Conservation (phyloP, 306 rosid species). For the Senna tora region DNA sequence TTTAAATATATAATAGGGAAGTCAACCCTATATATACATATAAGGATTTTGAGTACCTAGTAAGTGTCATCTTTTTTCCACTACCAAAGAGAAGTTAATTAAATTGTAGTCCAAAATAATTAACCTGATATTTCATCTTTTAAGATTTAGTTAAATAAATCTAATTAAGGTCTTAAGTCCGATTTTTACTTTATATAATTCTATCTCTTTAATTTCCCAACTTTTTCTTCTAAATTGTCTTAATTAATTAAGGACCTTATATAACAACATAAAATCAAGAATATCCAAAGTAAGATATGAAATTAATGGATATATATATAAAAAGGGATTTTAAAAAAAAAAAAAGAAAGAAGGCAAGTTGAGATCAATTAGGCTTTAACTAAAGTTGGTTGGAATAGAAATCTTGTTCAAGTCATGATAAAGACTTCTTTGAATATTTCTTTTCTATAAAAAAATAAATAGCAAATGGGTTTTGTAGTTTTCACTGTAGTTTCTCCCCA, state of each 20-base stretch:
- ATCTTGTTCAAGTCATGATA: neutral
- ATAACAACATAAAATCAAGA: neutral
- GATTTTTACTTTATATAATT: too few relatives aligned
- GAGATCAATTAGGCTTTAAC: neutral
- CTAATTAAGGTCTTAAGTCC: too few relatives aligned
- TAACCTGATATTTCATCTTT: too few relatives aligned
- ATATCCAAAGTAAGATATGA: neutral
- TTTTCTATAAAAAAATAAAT: neutral
- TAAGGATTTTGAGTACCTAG: neutral
- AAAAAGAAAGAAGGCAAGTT: neutral
- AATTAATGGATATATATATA: neutral
- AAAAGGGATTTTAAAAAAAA: neutral
- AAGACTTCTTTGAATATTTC: neutral
- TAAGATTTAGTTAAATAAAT: too few relatives aligned
- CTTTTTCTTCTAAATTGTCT: too few relatives aligned
- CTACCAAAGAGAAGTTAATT: neutral
- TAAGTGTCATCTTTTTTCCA: neutral
- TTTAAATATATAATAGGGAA: neutral
- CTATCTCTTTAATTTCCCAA: too few relatives aligned
- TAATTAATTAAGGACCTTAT: neutral
- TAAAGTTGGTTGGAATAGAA: neutral
- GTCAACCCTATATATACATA: neutral
- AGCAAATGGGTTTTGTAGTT: slow-evolving; percentile 18
- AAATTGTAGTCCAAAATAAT: too few relatives aligned
- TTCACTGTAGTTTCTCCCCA: neutral